Conservation (phyloP, 164 flowering plant genomes). For the Platanus orientalis region DNA sequence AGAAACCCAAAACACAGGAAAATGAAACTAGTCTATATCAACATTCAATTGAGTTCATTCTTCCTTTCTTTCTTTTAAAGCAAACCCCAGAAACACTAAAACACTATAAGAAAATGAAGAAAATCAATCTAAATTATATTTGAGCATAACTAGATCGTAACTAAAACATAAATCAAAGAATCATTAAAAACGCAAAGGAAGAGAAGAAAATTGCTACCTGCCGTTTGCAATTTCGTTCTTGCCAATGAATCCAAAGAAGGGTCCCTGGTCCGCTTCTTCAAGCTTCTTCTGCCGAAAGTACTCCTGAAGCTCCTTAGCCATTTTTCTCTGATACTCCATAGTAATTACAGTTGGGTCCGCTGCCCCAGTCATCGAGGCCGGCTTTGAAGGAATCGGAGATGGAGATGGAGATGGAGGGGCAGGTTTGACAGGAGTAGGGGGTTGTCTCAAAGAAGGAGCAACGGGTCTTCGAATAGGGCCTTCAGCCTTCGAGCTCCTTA, state of each 20-base stretch:
- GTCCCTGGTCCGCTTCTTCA: constrained; percentile 77
- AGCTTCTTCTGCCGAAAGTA: constrained; percentile 88
- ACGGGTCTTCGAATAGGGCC: constrained; percentile 82
- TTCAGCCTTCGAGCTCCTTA: constrained; percentile 72
- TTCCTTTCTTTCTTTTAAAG: neutral
- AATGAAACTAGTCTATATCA: neutral
- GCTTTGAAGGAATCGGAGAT: constrained; percentile 21
- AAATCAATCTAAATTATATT: no score
- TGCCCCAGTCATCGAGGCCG: constrained; percentile 14
- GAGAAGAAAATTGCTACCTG: constrained; percentile 38
- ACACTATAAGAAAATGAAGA: no score
- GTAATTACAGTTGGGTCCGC: constrained; percentile 43
- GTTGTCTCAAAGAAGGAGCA: constrained; percentile 45
- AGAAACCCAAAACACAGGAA: no score
- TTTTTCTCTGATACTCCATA: constrained; percentile 86
- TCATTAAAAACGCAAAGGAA: neutral
- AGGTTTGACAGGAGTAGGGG: constrained; percentile 36
- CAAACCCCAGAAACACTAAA: no score
- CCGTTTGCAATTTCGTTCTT: constrained; percentile 93
- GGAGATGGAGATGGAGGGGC: constrained; percentile 40
- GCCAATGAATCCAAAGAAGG: constrained; percentile 79
- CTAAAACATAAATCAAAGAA: neutral
- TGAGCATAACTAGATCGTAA: no score
- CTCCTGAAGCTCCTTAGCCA: constrained; percentile 92
- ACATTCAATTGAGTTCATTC: neutral